Percentiles rank a stretch among this genome's conserved stretches.
These are phyloP conservation scores for Sclerospora graminicola DNA, from an alignment of 352 stramenopile genomes.

Conservation along the genomic window DNA sequence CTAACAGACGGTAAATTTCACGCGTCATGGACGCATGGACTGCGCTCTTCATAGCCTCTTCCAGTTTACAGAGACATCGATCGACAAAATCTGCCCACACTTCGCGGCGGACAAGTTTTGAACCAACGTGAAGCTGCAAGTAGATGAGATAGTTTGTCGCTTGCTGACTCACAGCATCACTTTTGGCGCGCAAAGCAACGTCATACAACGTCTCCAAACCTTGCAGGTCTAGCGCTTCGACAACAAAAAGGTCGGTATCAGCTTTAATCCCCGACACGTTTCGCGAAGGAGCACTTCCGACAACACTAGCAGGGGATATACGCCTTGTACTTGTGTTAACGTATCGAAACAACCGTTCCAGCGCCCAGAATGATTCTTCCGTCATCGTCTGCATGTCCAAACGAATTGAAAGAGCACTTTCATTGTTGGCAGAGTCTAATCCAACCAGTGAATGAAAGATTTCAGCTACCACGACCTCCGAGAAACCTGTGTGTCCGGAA, in stretches of 20 bases:
- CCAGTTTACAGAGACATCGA: constrained; percentile 32
- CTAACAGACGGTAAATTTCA: constrained; percentile 40
- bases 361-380: constrained; percentile 41
- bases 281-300: constrained; percentile 9
- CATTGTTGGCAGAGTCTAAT: constrained; percentile 3
- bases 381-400: constrained; percentile 42
- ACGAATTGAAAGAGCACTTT: constrained; percentile 17
- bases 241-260: constrained; percentile 27
- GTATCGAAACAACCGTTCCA: constrained; percentile 55
- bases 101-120: constrained; percentile 56
- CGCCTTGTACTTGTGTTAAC: constrained; percentile 39
- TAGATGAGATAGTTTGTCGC: constrained; percentile 64
- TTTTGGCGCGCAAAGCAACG: constrained; percentile 29
- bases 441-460: constrained; percentile 40
- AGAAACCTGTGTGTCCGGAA: constrained; percentile 48
- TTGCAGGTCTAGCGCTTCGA: constrained; percentile 51
- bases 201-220: constrained; percentile 52
- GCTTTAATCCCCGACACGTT: constrained; percentile 8
- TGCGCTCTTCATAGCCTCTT: constrained; percentile 23
- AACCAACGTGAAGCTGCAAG: constrained; percentile 54
- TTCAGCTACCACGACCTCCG: constrained; percentile 33
- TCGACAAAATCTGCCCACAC: constrained; percentile 58
- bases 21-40: constrained; percentile 13
- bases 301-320: constrained; percentile 25
- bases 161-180: constrained; percentile 34